Conservation (phyloP, 306 rosid species). For the Gillenia trifoliata region DNA sequence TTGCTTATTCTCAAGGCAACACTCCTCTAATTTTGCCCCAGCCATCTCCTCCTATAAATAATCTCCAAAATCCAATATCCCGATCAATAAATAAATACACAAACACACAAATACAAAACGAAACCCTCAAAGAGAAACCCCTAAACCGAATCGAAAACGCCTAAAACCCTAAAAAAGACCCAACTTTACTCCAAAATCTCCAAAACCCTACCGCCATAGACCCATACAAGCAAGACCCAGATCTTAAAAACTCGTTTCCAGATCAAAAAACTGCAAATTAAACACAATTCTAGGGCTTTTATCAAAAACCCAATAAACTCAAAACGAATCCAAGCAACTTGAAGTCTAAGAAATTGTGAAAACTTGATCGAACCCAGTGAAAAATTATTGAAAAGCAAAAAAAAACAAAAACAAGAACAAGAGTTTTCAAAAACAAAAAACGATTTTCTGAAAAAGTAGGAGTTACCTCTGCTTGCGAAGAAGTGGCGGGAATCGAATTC, state of each 20-base stretch:
- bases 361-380: conserved; percentile 30
- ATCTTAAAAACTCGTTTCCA: conserved; percentile 53
- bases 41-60: conserved; percentile 51
- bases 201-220: conserved; percentile 27
- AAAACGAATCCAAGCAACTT: conserved; percentile 22
- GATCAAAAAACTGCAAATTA: conserved; percentile 37
- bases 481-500: conserved; percentile 76
- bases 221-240: conserved; percentile 43
- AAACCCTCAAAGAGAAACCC: conserved; percentile 9
- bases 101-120: conserved; percentile 12
- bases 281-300: conserved; percentile 23
- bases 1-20: conserved; percentile 90
- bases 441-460: conserved; percentile 15
- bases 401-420: neutral
- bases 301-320: conserved; percentile 4
- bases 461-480: conserved; percentile 51
- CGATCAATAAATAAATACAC: conserved; percentile 21
- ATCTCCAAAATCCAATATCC: conserved; percentile 53
- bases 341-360: conserved; percentile 16
- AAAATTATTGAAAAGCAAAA: neutral
- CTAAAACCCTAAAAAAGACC: conserved; percentile 30
- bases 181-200: conserved; percentile 20
- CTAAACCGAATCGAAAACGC: conserved; percentile 14
- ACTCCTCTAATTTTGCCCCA: conserved; percentile 64
- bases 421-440: neutral